phyloP scores from a whole-genome alignment of 2,329 filamentous ascomycete genomes.

The Paramyrothecium roridum region DNA sequence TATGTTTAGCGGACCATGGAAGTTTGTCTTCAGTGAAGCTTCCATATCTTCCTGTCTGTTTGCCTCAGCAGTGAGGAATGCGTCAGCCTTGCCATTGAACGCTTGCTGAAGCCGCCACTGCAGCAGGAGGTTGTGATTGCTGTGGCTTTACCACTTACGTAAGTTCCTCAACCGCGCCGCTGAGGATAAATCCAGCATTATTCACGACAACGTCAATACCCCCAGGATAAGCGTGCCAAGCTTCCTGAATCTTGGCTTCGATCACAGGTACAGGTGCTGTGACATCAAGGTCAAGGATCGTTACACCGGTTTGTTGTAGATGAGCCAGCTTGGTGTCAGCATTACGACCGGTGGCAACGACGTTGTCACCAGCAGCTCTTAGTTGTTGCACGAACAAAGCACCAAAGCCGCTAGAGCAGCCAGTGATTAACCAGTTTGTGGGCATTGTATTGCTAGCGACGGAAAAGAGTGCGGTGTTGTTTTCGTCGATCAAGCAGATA shows the following conservation, averaged over 20 bases:
- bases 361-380: conserved; percentile 31
- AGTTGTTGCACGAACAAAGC: conserved; percentile 32
- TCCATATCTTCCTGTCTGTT: conserved; percentile 20
- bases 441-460: not conserved
- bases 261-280: conserved; percentile 1
- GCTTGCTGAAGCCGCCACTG: not conserved
- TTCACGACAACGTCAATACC: conserved; percentile 35
- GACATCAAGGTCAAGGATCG: conserved; percentile 15
- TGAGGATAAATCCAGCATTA: conserved; percentile 30
- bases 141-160: conserved; percentile 8
- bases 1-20: conserved; percentile 33
- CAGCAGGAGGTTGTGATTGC: not conserved
- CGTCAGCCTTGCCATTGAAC: not conserved
- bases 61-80: not conserved
- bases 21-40: conserved; percentile 28
- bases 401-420: conserved; percentile 41
- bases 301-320: conserved; percentile 20
- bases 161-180: conserved; percentile 19
- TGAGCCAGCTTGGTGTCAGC: conserved; percentile 27
- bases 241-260: conserved; percentile 9
- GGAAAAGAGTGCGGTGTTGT: too few species aligned
- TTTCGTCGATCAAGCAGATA: too few species aligned
- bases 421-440: conserved; percentile 36
- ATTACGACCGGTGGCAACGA: conserved; percentile 38
- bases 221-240: conserved; percentile 14